Evolutionary conservation across 2,329 filamentous ascomycete species (phyloP).

Genomic region (Leptoxyphium fumago): DNA sequence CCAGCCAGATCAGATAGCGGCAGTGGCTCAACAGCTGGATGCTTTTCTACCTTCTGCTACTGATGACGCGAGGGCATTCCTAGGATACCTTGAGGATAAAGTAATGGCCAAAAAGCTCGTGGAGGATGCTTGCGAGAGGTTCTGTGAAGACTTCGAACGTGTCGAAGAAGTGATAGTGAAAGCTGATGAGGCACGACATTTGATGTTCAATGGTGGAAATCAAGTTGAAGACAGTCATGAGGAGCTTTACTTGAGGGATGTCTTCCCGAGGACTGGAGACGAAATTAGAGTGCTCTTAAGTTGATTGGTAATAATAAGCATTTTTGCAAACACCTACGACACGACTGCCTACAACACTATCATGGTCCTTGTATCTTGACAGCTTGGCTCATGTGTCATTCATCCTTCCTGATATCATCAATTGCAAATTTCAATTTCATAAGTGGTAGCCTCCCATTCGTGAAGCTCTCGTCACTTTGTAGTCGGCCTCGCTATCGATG

Average conservation of each 20-base stretch:
- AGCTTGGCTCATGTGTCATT: too few relatives aligned
- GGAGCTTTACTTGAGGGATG: slow-evolving; percentile 31
- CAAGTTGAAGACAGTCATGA: slow-evolving; percentile 22
- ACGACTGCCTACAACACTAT: too few relatives aligned
- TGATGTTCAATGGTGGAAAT: slow-evolving; percentile 19
- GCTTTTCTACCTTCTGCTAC: slow-evolving; percentile 84
- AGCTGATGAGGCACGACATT: slow-evolving; percentile 38
- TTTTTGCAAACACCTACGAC: too few relatives aligned
- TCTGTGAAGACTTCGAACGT: slow-evolving; percentile 71
- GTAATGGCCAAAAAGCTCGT: slow-evolving; percentile 60
- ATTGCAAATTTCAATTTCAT: too few relatives aligned
- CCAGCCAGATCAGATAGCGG: slow-evolving; percentile 33
- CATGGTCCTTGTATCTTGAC: too few relatives aligned
- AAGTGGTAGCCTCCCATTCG: too few relatives aligned
- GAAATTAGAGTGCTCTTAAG: slow-evolving; percentile 51
- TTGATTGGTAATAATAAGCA: slow-evolving; percentile 17
- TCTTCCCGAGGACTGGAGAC: slow-evolving; percentile 49
- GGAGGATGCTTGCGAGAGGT: slow-evolving; percentile 66
- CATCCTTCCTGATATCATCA: too few relatives aligned
- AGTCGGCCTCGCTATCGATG: too few relatives aligned
- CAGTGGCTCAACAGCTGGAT: slow-evolving; percentile 64
- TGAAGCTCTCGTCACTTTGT: too few relatives aligned
- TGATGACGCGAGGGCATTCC: slow-evolving; percentile 76
- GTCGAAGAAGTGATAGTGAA: slow-evolving; percentile 47
- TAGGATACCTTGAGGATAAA: slow-evolving; percentile 60